Conservation (phyloP, 495 filamentous ascomycete species). For the Penicillium parvum region DNA sequence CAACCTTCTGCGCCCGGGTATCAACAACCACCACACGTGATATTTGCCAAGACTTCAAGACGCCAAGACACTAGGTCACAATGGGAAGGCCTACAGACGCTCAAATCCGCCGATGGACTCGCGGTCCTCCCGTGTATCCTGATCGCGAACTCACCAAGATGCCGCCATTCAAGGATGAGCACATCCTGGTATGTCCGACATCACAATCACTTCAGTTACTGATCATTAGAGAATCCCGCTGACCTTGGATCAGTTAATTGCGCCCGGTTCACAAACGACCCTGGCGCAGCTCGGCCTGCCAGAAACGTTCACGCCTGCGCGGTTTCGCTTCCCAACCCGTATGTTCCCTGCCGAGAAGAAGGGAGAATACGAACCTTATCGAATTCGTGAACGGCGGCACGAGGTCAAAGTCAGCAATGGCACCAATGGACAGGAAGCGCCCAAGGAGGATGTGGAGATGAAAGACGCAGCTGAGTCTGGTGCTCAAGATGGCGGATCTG, state of each 20-base stretch:
- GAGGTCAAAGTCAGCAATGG: conserved; percentile 39
- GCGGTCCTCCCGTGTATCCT: background rate
- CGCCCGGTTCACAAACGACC: conserved; percentile 88
- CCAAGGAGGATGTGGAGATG: conserved; percentile 50
- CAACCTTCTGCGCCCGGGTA: background rate
- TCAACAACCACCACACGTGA: conserved; percentile 10
- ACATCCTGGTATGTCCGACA: conserved; percentile 55
- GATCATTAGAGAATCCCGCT: background rate
- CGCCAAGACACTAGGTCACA: conserved; percentile 12
- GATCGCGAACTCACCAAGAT: conserved; percentile 34
- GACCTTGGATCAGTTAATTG: conserved; percentile 55
- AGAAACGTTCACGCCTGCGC: conserved; percentile 84
- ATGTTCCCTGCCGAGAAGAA: conserved; percentile 83
- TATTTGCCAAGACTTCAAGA: background rate
- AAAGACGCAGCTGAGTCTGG: conserved; percentile 18
- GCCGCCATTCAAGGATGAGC: conserved; percentile 75
- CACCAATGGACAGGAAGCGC: conserved; percentile 27
- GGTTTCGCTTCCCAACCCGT: conserved; percentile 76
- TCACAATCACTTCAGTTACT: background rate
- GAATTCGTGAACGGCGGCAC: conserved; percentile 67
- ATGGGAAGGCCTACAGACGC: conserved; percentile 5
- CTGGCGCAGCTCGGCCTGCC: conserved; percentile 89
- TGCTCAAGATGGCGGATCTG: conserved; percentile 12
- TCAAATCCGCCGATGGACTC: background rate
- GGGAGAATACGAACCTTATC: conserved; percentile 79